Evolutionary conservation across 2,329 filamentous ascomycete genomes (phyloP).

Genomic region (Neonectria sp.): DNA sequence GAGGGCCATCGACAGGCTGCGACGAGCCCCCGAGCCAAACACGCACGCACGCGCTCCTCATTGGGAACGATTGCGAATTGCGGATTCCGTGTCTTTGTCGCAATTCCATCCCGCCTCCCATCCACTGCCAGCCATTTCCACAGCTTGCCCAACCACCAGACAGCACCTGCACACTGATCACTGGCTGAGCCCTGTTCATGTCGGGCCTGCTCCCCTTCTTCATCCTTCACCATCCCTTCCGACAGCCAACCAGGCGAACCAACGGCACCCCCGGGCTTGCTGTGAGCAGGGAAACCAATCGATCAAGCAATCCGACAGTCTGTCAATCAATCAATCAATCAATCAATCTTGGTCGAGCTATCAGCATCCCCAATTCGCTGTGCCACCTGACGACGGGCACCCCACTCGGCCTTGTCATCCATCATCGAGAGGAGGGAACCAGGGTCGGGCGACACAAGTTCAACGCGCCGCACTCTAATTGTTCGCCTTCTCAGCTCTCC

Average conservation of each 20-base stretch:
- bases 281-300: conserved; percentile 7
- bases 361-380: conserved; percentile 20
- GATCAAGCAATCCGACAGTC: conserved; percentile 1
- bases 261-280: background rate
- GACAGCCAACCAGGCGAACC: conserved; percentile 18
- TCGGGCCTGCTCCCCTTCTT: background rate
- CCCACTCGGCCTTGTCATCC: conserved; percentile 3
- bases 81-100: conserved; percentile 11
- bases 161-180: conserved; percentile 6
- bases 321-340: conserved; percentile 1
- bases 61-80: background rate
- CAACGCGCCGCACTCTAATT: background rate
- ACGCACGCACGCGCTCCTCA: background rate
- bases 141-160: background rate
- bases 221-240: background rate
- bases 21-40: background rate
- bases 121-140: background rate
- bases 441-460: conserved; percentile 4
- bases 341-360: conserved; percentile 12
- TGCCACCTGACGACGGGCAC: conserved; percentile 5
- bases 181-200: conserved; percentile 13
- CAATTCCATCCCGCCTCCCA: conserved; percentile 5
- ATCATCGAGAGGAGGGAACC: conserved; percentile 1
- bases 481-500: too few species aligned
- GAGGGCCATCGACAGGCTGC: conserved; percentile 1